These are phyloP conservation scores for Annona cherimola DNA, from an alignment of 164 flowering plant genomes.

Conservation along the genomic window DNA sequence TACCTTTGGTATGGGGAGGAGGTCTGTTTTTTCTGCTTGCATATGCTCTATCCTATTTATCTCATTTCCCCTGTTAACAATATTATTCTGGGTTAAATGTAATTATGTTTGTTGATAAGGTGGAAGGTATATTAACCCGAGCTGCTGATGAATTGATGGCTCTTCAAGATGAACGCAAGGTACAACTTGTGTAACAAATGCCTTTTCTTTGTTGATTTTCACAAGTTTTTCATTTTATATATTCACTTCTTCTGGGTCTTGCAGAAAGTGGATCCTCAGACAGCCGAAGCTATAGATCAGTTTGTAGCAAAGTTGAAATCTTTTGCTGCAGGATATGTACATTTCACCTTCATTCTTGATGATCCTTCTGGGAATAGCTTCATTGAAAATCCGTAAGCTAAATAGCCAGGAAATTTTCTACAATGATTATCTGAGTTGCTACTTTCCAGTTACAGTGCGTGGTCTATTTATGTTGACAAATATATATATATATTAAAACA, in stretches of 20 bases:
- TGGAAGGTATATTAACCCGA: constrained; percentile 78
- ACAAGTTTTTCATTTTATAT: neutral
- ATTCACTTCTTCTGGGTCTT: constrained; percentile 7
- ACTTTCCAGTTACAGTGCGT: neutral
- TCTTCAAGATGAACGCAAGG: constrained; percentile 93
- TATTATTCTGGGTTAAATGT: no score
- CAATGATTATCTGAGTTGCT: neutral
- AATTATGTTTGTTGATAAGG: constrained; percentile 26
- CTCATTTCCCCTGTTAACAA: no score
- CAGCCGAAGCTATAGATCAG: constrained; percentile 81
- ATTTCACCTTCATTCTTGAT: constrained; percentile 80
- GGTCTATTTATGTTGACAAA: neutral
- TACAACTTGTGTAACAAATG: constrained; percentile 8
- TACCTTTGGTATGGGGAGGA: no score
- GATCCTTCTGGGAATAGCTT: constrained; percentile 99
- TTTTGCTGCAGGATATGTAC: constrained; percentile 60
- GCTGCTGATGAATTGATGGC: constrained; percentile 70
- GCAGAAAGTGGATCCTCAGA: constrained; percentile 80
- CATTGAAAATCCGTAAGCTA: constrained; percentile 82
- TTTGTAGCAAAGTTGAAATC: constrained; percentile 70
- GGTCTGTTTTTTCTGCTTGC: no score
- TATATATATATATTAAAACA: no score
- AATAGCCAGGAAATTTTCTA: neutral
- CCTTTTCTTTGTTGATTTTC: neutral
- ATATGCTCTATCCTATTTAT: no score